A percentile compares a stretch with the other conserved stretches of the same genome.
These are phyloP conservation scores for Mycena galericulata DNA, from an alignment of 768 basidiomycete genomes.

Conservation along the genomic window DNA sequence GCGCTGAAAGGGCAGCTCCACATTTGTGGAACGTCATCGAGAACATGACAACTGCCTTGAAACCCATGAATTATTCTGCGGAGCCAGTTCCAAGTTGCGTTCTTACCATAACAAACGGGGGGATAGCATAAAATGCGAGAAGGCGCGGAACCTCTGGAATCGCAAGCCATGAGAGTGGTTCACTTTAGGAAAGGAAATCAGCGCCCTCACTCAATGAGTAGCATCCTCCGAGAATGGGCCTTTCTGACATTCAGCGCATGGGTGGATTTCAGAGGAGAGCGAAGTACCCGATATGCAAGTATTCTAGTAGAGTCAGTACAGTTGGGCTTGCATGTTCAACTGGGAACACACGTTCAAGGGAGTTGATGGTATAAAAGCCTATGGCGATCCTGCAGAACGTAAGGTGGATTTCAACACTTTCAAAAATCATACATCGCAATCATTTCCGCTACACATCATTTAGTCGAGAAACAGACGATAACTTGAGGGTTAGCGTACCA, in stretches of 20 bases:
- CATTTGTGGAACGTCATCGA: slow-evolving; percentile 17
- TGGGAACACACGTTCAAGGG: not conserved
- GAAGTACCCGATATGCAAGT: slow-evolving; percentile 18
- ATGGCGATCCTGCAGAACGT: not conserved
- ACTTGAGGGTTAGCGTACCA: not conserved
- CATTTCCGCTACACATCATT: slow-evolving; percentile 8
- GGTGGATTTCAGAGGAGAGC: no score
- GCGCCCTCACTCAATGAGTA: slow-evolving; percentile 16
- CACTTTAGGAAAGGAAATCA: no score
- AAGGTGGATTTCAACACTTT: not conserved
- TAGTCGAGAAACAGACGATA: not conserved
- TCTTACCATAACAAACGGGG: not conserved
- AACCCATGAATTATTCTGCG: not conserved
- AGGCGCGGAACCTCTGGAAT: slow-evolving; percentile 23
- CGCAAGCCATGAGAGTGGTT: not conserved
- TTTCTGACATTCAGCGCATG: not conserved
- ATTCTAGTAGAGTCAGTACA: not conserved
- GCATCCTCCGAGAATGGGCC: slow-evolving; percentile 19
- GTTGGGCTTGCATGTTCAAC: not conserved
- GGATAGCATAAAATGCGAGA: slow-evolving; percentile 17
- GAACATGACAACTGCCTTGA: slow-evolving; percentile 18
- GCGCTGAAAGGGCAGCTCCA: not conserved
- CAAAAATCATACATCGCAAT: not conserved
- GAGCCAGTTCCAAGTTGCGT: not conserved
- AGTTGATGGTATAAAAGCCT: not conserved